These are phyloP conservation scores for Stygiomarasmius scandens DNA, from an alignment of 1,284 basidiomycete species.

Conservation along the genomic window DNA sequence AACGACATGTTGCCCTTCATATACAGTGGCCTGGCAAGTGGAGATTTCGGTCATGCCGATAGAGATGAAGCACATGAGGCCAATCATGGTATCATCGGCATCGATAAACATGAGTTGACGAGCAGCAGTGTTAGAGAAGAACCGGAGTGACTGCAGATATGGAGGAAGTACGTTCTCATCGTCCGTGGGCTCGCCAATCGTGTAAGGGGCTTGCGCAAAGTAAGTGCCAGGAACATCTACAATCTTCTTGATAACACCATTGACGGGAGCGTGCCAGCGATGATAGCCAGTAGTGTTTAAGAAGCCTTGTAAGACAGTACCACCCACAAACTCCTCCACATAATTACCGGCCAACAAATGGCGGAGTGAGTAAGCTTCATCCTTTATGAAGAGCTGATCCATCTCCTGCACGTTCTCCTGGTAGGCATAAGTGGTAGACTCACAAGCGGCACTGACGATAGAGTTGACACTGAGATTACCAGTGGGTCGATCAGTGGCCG, in stretches of 20 bases:
- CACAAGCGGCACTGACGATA: constrained; percentile 37
- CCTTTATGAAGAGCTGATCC: constrained; percentile 35
- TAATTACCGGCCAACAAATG: too few species aligned
- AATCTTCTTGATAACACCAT: constrained; percentile 46
- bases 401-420: constrained; percentile 26
- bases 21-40: constrained; percentile 45
- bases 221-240: constrained; percentile 52
- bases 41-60: constrained; percentile 63
- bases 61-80: constrained; percentile 50
- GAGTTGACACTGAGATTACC: constrained; percentile 33
- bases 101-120: constrained; percentile 57
- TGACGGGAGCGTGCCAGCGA: constrained; percentile 58
- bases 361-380: constrained; percentile 33
- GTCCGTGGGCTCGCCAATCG: too few species aligned
- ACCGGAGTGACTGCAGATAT: constrained; percentile 29
- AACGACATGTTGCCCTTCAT: constrained; percentile 31
- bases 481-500: constrained; percentile 34
- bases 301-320: too few species aligned
- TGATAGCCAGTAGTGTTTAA: too few species aligned
- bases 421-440: constrained; percentile 36
- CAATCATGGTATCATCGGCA: constrained; percentile 50
- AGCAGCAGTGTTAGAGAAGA: constrained; percentile 36
- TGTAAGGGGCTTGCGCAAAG: constrained; percentile 48
- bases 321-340: too few species aligned
- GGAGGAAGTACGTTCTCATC: too few species aligned